Conservation (phyloP, 2,329 filamentous ascomycete genomes). For the Penicillium frequentans region DNA sequence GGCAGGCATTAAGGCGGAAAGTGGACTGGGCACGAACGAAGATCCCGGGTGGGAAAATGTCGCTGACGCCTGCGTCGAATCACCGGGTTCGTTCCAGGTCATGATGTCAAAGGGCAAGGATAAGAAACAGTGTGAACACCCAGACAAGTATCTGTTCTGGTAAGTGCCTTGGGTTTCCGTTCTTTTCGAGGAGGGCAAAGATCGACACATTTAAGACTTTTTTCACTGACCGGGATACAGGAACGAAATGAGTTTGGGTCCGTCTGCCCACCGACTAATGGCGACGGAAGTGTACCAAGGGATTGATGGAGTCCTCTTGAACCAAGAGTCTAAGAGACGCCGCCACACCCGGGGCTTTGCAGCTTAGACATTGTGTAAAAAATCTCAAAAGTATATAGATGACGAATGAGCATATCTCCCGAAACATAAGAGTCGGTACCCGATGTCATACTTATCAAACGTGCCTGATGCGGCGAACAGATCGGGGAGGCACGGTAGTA, state of each 20-base stretch:
- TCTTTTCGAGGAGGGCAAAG: neutral
- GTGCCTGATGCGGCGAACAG: slow-evolving; percentile 14
- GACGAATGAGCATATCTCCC: neutral
- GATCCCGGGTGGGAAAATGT: slow-evolving; percentile 39
- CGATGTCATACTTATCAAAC: neutral
- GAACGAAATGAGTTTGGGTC: slow-evolving; percentile 44
- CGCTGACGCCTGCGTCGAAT: slow-evolving; percentile 34
- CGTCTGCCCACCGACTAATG: slow-evolving; percentile 39
- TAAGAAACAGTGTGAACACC: slow-evolving; percentile 31
- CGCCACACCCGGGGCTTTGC: slow-evolving; percentile 18
- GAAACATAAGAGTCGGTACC: slow-evolving; percentile 9
- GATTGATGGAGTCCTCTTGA: slow-evolving; percentile 36
- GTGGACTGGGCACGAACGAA: slow-evolving; percentile 34
- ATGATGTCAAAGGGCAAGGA: slow-evolving; percentile 29
- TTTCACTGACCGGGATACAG: slow-evolving; percentile 23
- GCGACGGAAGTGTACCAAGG: slow-evolving; percentile 38
- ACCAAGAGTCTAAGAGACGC: neutral
- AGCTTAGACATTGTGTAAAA: slow-evolving; percentile 25
- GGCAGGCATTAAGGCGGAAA: slow-evolving; percentile 35
- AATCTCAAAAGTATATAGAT: slow-evolving; percentile 2
- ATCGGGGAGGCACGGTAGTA: slow-evolving; percentile 13
- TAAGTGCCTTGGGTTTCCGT: slow-evolving; percentile 20
- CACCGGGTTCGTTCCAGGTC: slow-evolving; percentile 25
- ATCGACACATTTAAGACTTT: slow-evolving; percentile 4
- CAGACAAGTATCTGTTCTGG: slow-evolving; percentile 44